Percentiles rank a stretch among this genome's conserved stretches.
Evolutionary conservation across 2,329 filamentous ascomycete species (phyloP).

Genomic region (Cryphonectria carpinicola): DNA sequence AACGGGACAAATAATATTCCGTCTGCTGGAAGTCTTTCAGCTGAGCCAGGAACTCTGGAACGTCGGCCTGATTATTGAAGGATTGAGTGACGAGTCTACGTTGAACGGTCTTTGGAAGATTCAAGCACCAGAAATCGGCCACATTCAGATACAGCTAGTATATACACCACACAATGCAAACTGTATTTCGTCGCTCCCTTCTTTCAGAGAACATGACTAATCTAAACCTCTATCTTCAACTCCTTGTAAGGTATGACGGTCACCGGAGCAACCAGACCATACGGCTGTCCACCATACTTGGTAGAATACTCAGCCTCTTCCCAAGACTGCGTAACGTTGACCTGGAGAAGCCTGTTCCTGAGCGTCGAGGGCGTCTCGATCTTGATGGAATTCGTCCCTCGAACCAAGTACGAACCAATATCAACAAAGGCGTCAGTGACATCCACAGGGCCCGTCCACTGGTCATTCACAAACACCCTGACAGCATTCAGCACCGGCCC

Average conservation of each 20-base stretch:
- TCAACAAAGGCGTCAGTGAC: conserved; percentile 13
- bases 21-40: too few species aligned
- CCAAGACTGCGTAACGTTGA: conserved; percentile 23
- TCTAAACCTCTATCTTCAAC: not conserved
- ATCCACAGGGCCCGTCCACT: conserved; percentile 17
- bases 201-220: not conserved
- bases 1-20: not conserved
- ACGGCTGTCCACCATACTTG: conserved; percentile 14
- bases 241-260: conserved; percentile 13
- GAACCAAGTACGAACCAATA: conserved; percentile 6
- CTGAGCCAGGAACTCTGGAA: too few species aligned
- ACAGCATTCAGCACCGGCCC: conserved; percentile 13
- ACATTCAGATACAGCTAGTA: not conserved
- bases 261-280: conserved; percentile 15
- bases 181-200: not conserved
- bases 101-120: not conserved
- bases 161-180: too few species aligned
- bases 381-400: not conserved
- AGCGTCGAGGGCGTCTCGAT: conserved; percentile 20
- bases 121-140: not conserved
- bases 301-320: conserved; percentile 14
- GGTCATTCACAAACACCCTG: conserved; percentile 14
- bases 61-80: not conserved
- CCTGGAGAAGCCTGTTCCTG: conserved; percentile 14
- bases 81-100: too few species aligned